Evolutionary conservation across 805 yeast species (phyloP).

Genomic region (Zygotorulaspora danielsina): DNA sequence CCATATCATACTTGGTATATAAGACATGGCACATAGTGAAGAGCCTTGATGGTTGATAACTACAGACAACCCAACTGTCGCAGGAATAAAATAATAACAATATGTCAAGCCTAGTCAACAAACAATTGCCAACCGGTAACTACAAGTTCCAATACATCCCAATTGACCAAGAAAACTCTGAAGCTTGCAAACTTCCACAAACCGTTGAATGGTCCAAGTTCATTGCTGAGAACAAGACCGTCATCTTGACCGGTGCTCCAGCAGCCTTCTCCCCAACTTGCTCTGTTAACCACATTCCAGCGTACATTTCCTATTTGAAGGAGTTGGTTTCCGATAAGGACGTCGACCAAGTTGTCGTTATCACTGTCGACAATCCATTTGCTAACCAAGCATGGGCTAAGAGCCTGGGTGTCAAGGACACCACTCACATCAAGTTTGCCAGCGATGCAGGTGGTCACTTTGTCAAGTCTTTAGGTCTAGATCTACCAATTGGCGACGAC

Average conservation of each 20-base stretch:
- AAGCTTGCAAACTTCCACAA: conserved; percentile 31
- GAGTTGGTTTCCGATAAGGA: conserved; percentile 52
- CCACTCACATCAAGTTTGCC: conserved; percentile 50
- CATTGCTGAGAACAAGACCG: conserved; percentile 42
- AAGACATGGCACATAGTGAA: no score
- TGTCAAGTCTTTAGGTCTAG: conserved; percentile 56
- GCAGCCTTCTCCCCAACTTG: conserved; percentile 89
- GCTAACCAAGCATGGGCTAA: conserved; percentile 67
- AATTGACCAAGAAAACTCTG: conserved; percentile 22
- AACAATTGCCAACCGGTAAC: conserved; percentile 24
- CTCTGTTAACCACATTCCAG: conserved; percentile 67
- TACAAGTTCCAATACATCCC: conserved; percentile 34
- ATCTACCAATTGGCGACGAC: conserved; percentile 47
- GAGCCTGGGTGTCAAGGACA: conserved; percentile 33
- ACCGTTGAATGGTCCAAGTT: conserved; percentile 28
- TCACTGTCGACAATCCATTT: conserved; percentile 69
- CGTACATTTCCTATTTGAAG: conserved; percentile 46
- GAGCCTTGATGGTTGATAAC: no score
- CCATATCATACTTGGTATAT: no score
- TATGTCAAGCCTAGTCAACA: conserved; percentile 24
- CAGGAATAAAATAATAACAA: no score
- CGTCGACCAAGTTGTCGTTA: conserved; percentile 57
- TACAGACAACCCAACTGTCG: no score
- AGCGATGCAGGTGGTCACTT: conserved; percentile 62
- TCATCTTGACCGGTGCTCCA: conserved; percentile 72